phyloP scores from a whole-genome alignment of 345 rosid species.

The Crucihimalaya himalaica region DNA sequence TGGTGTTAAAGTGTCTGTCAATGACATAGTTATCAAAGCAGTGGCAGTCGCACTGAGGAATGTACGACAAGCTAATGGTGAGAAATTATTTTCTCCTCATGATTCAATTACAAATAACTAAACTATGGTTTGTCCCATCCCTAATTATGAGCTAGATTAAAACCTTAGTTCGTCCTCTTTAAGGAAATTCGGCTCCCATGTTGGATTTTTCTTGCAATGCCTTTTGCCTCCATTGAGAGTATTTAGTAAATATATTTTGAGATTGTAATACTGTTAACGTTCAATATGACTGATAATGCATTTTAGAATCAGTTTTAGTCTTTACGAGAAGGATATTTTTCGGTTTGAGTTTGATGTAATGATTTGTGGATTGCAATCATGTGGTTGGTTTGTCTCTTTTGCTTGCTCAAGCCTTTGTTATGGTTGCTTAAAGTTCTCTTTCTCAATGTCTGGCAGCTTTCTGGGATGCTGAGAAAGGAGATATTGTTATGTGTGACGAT shows the following conservation, averaged over 20 bases:
- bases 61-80: conserved; percentile 92
- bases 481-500: conserved; percentile 61
- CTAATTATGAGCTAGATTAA: conserved; percentile 9
- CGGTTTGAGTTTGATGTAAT: conserved; percentile 15
- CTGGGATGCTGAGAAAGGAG: conserved; percentile 80
- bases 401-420: conserved; percentile 21
- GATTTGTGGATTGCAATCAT: conserved; percentile 15
- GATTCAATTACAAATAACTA: neutral
- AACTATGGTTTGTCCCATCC: conserved; percentile 7
- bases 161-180: conserved; percentile 2
- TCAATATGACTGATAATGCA: neutral
- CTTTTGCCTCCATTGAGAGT: conserved; percentile 2
- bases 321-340: conserved; percentile 11
- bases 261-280: neutral
- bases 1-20: conserved; percentile 89
- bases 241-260: conserved; percentile 4
- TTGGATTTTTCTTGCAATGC: neutral
- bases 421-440: conserved; percentile 27
- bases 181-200: neutral
- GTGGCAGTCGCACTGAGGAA: conserved; percentile 83
- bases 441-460: conserved; percentile 57
- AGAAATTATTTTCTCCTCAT: conserved; percentile 33
- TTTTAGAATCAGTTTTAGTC: conserved; percentile 12
- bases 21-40: conserved; percentile 94
- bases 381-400: conserved; percentile 13